Base-by-base conservation (phyloP, 768 basidiomycete genomes). In the Boletales sp. region DNA sequence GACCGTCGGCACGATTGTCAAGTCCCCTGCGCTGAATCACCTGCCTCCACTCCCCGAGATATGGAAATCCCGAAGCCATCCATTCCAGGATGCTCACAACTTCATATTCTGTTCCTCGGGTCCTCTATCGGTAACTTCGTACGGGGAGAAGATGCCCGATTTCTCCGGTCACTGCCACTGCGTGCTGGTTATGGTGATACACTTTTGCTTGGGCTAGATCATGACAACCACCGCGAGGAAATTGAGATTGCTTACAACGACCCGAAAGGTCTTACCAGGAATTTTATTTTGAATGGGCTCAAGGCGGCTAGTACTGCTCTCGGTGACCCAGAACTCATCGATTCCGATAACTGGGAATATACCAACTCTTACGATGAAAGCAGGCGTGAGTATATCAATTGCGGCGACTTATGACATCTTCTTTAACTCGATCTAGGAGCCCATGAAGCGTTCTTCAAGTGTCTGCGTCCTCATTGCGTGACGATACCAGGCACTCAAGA, bases 161-260 rank as follows among this genome's bases (percentile, higher is more conserved):
- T 99, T 69, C 78, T 99, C 44, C 75, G 75, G 8, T 81, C 82
- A 3, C 71, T 97, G 27, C 94, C 94, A 5, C 73, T 97, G 21
- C 82, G 86, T 13, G 71, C 87, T 10, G 79, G 84, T 7, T 75
- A 72, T 17, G 84, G 83, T 2, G 94, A 97, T 65, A 95, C 90
- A 0, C 74, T 97, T 8, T 72, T 97, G 2, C 75, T 99, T 10
- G 94, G 94, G n/a, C 70, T 98, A 39, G 95, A 98, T 66, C 90
- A 92, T 48, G 80, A 86, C 63, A 86, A 89, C 56, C 79, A 79
- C 34, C 75, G 76, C 48, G 64, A 69, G n/a, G 72, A 79, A 53
- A 87, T 98, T 48, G 90, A 94, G 63, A 65, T 72, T 17, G 94
- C 94, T 0, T 97, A 97, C 69, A 86, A 95, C 58, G 94, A 97